Base-by-base conservation (phyloP, 352 stramenopile genomes). In the Phytophthora fragariae region DNA sequence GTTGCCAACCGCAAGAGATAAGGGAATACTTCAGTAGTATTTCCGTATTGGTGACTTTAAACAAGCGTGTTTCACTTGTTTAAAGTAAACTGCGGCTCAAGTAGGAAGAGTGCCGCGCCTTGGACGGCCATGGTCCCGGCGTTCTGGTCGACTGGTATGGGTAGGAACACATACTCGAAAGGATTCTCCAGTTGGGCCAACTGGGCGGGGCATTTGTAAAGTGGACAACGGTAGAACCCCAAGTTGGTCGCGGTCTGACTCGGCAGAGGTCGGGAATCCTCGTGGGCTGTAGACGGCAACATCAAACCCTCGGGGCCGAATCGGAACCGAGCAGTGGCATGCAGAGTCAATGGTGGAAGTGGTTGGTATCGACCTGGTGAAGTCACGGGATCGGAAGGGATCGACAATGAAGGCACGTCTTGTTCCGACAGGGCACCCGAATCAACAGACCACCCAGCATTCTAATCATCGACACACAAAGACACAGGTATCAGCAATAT, bases 181-280 rank as follows among this genome's bases (percentile, higher is more conserved):
- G 83, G 83, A 0, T 71, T 63, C 33, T 83, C 72, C 15, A 87
- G 63, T 14, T 27, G 17, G 4, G 52, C 49, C 11, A 79, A 68
- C 19, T 82, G 76, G 17, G 56, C 50, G 10, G 70, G 64, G 1
- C 65, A 80, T 17, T 69, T 41, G 57, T 80, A 91, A 8, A 91
- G 62, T 8, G 83, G 83, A 35, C 83, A 91, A 3, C 65, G 67
- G 55, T 80, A 86, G 52, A 82, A 86, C 17, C 58, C 56, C 39
- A 66, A 53, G 4, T 56, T 65, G 46, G 47, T 27, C 49, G 27
- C 47, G 1, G 31, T 27, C 11, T 62, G 54, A 11, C 41, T 64
- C 31, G 56, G 60, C 52, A 49, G 65, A 21, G 70, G 65, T 52
- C 21, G 53, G 10, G 39, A 35, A 41, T 56, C 37, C 50, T 72